Conservation (phyloP, 1,284 basidiomycete species). For the Anthracocystis panici-leucophaei region DNA sequence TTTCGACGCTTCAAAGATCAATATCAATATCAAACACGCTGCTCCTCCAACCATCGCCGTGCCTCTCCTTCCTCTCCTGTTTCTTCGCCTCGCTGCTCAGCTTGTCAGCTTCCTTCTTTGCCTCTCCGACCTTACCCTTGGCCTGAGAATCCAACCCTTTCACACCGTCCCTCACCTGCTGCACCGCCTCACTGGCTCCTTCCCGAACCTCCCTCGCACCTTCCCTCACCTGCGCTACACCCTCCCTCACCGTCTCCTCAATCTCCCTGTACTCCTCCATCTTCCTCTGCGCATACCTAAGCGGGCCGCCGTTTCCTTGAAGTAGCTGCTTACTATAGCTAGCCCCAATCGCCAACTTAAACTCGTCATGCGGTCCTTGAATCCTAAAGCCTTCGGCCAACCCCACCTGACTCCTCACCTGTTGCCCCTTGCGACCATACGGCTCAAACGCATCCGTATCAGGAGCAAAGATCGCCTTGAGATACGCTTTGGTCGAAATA, state of each 20-base stretch:
- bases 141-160: constrained; percentile 52
- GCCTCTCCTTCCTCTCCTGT: constrained; percentile 68
- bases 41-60: constrained; percentile 70
- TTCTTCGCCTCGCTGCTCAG: constrained; percentile 60
- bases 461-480: constrained; percentile 71
- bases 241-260: constrained; percentile 36
- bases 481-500: constrained; percentile 70
- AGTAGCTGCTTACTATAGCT: constrained; percentile 71
- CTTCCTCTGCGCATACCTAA: constrained; percentile 67
- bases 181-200: constrained; percentile 43
- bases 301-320: constrained; percentile 67
- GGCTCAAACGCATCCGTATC: constrained; percentile 54
- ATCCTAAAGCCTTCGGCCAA: constrained; percentile 43
- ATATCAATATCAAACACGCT: constrained; percentile 68
- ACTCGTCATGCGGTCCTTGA: constrained; percentile 71
- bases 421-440: constrained; percentile 70
- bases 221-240: constrained; percentile 23
- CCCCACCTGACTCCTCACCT: constrained; percentile 48
- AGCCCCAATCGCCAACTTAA: constrained; percentile 72
- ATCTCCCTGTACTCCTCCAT: constrained; percentile 68
- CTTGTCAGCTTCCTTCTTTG: constrained; percentile 62
- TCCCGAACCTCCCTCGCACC: constrained; percentile 29
- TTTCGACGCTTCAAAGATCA: no score
- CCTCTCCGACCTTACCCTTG: constrained; percentile 44
- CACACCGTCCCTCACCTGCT: constrained; percentile 41